Base-by-base conservation (phyloP, 805 yeast genomes). In the Candida ascalaphidarum region DNA sequence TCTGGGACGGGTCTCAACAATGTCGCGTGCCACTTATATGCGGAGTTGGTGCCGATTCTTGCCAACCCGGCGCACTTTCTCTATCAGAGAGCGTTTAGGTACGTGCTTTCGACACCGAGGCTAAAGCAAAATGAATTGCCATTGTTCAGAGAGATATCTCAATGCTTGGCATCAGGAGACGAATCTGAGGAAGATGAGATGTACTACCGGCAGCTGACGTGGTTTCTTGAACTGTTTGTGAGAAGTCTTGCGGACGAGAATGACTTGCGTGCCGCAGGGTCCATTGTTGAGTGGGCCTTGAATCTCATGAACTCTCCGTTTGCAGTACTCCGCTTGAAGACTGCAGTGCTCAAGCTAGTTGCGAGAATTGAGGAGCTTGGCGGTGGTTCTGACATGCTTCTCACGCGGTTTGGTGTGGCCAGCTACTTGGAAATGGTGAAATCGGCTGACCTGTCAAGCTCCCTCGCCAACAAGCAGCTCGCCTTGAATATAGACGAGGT, bases 21-120 rank as follows among this genome's bases (percentile, higher is more conserved):
- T 15, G 7, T 40, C 11, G 57, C 77, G n/a, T 70, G 80, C 53
- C 55, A 62, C 11, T 46, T 74, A 30, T 50, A 77, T 22, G 68
- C 84, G 1, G 65, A 70, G 28, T 47, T 85, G 21, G 55, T 74
- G 4, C 69, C 73, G 3, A 59, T 83, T 2, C 48, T 83, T 33
- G 49, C 64, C 5, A 74, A 77, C 35, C 95, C 96, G 0, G 73
- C 77, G 0, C 89, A 83, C 36, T 68, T 65, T 40, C 49, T 89
- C 13, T 82, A 79, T 50, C 95, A 86, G 37, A 73, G 74, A 39
- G 72, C 74, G 0, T 73, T 65, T 41, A 68, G 78, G 33, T 84
- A 76, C 67, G 62, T 86, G 8, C 55, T 84, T 21, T 55, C 71
- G 4, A 70, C 72, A 21, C 77, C 83, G 3, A 48, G 46, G 11